Percentiles rank a stretch among this genome's conserved stretches.
phyloP scores from a whole-genome alignment of 2,329 filamentous ascomycete genomes.

The Aspergillus hiratsukae region DNA sequence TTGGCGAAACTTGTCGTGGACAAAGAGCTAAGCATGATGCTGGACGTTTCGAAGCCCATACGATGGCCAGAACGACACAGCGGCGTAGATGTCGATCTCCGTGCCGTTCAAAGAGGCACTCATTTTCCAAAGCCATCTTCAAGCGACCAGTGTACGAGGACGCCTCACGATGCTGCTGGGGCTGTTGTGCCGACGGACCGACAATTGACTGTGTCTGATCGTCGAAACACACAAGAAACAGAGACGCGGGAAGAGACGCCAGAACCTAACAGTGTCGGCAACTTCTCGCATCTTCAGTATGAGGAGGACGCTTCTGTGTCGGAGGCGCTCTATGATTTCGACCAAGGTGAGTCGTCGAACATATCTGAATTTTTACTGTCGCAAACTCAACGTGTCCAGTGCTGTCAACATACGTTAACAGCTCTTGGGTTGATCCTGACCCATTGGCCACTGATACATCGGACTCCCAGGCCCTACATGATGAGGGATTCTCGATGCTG shows the following conservation, averaged over 20 bases:
- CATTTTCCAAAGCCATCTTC: neutral
- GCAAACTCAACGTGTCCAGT: neutral
- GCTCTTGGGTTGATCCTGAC: neutral
- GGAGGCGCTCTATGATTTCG: conserved; percentile 16
- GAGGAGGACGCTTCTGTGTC: conserved; percentile 14
- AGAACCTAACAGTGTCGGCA: neutral
- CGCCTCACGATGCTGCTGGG: neutral
- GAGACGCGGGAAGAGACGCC: neutral
- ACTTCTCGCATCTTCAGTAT: conserved; percentile 3
- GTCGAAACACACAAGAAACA: neutral
- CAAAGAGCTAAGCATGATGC: conserved; percentile 18
- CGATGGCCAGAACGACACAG: neutral
- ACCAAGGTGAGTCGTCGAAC: conserved; percentile 13
- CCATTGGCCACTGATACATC: neutral
- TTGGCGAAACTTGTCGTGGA: conserved; percentile 17
- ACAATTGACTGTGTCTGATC: neutral
- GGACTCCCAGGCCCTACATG: neutral
- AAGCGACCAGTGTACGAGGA: neutral
- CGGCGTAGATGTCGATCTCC: neutral
- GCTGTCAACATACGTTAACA: neutral
- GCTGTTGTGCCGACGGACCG: neutral
- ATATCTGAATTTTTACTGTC: neutral
- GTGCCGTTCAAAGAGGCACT: neutral
- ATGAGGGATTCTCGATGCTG: conserved; percentile 8
- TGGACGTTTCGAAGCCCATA: conserved; percentile 5